Percentiles rank a stretch among this genome's conserved stretches.
Evolutionary conservation across 2,329 filamentous ascomycete species (phyloP).

Genomic region (Macrophomina tecta): DNA sequence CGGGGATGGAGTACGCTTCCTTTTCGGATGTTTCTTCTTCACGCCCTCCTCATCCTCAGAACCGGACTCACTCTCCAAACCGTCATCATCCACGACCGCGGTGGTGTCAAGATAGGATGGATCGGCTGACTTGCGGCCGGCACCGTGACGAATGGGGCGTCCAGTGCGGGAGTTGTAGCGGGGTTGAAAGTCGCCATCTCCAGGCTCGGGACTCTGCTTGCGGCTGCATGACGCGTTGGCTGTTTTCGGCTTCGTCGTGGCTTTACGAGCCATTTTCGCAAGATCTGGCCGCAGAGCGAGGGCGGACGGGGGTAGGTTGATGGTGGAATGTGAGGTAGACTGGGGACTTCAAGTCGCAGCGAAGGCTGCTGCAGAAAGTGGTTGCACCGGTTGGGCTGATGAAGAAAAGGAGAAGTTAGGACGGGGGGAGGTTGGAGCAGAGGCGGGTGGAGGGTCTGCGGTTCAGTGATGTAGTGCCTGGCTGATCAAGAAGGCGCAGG

Average conservation of each 20-base stretch:
- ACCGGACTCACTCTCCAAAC: constrained; percentile 41
- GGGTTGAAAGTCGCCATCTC: constrained; percentile 32
- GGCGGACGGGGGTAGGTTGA: background rate
- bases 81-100: constrained; percentile 43
- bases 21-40: constrained; percentile 30
- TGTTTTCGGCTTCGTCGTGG: background rate
- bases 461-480: background rate
- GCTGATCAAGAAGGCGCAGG: background rate
- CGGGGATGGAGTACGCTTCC: constrained; percentile 44
- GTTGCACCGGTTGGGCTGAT: background rate
- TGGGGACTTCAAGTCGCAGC: background rate
- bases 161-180: constrained; percentile 47
- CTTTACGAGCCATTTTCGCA: constrained; percentile 10
- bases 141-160: constrained; percentile 50
- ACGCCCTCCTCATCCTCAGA: constrained; percentile 40
- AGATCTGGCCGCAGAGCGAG: background rate
- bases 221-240: background rate
- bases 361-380: background rate
- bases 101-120: constrained; percentile 50
- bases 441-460: background rate
- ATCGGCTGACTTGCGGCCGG: constrained; percentile 42
- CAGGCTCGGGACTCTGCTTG: constrained; percentile 35
- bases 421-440: too few relatives aligned
- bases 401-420: background rate
- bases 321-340: background rate